These are phyloP conservation scores for Infundibulicybe gibba DNA, from an alignment of 768 basidiomycete genomes.

Conservation along the genomic window DNA sequence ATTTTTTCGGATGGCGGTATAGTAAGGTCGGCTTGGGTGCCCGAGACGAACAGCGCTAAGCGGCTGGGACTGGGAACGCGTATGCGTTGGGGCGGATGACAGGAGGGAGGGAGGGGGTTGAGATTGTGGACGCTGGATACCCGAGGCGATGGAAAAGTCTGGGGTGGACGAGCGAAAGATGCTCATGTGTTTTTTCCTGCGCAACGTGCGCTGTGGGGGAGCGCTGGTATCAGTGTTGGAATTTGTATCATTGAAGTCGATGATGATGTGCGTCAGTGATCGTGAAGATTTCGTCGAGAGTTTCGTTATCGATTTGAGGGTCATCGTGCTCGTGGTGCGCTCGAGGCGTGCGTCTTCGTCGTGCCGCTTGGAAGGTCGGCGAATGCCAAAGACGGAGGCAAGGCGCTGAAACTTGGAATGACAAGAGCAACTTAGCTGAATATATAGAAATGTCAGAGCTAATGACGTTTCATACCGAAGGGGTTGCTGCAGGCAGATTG, in stretches of 20 bases:
- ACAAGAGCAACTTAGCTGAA: neutral
- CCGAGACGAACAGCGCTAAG: conserved; percentile 36
- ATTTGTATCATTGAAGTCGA: conserved; percentile 11
- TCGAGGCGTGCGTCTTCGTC: conserved; percentile 7
- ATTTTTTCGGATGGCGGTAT: conserved; percentile 43
- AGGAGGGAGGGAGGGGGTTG: neutral
- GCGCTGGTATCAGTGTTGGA: conserved; percentile 2
- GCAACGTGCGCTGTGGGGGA: conserved; percentile 24
- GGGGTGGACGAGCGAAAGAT: conserved; percentile 23
- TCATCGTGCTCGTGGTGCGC: conserved; percentile 3
- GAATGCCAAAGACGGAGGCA: neutral
- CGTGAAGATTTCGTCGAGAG: conserved; percentile 15
- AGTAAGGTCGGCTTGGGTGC: conserved; percentile 51
- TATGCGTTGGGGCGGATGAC: neutral
- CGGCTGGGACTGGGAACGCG: conserved; percentile 18
- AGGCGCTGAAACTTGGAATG: neutral
- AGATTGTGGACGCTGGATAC: neutral
- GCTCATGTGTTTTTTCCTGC: conserved; percentile 34
- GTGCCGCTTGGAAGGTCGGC: conserved; percentile 2
- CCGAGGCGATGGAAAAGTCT: neutral
- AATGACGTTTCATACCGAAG: conserved; percentile 5
- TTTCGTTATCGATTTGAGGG: conserved; percentile 6
- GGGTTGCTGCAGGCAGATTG: conserved; percentile 12
- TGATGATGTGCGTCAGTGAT: conserved; percentile 9
- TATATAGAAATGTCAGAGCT: neutral